A percentile compares a stretch with the other conserved stretches of the same genome.
phyloP scores from a whole-genome alignment of 192 early-diverging fungal genomes.

The Gigaspora rosea region DNA sequence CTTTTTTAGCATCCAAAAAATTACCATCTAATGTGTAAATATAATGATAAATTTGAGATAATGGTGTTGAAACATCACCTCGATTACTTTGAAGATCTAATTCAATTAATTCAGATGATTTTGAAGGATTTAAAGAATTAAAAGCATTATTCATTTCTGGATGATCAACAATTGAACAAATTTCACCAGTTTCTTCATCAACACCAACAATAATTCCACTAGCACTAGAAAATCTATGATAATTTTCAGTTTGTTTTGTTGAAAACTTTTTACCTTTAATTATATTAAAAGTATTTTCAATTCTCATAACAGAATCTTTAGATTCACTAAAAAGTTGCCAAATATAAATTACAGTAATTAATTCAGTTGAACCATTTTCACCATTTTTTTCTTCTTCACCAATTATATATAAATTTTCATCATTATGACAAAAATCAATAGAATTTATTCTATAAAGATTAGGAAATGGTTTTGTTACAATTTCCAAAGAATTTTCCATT shows the following conservation, averaged over 20 bases:
- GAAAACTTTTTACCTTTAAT: background rate
- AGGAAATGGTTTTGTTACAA: background rate
- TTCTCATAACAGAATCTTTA: background rate
- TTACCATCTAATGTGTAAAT: background rate
- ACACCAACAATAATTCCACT: background rate
- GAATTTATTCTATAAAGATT: background rate
- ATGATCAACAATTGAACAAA: background rate
- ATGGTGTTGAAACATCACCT: too few relatives aligned
- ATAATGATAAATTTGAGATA: background rate
- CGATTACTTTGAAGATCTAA: background rate
- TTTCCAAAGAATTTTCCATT: conserved; percentile 21
- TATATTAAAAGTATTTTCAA: background rate
- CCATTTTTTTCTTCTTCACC: background rate
- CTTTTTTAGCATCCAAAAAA: background rate
- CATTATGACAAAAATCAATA: conserved; percentile 14
- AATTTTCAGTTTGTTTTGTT: too few relatives aligned
- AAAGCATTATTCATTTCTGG: background rate
- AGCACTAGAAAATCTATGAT: background rate
- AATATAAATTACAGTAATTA: background rate
- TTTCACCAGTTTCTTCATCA: background rate
- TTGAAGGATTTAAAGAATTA: background rate
- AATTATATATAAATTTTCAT: conserved; percentile 15
- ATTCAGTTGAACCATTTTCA: too few relatives aligned
- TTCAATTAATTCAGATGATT: background rate
- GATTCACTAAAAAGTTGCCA: conserved; percentile 18